Base-by-base conservation (phyloP, 148 eudicot genomes). In the Beta vulgaris region DNA sequence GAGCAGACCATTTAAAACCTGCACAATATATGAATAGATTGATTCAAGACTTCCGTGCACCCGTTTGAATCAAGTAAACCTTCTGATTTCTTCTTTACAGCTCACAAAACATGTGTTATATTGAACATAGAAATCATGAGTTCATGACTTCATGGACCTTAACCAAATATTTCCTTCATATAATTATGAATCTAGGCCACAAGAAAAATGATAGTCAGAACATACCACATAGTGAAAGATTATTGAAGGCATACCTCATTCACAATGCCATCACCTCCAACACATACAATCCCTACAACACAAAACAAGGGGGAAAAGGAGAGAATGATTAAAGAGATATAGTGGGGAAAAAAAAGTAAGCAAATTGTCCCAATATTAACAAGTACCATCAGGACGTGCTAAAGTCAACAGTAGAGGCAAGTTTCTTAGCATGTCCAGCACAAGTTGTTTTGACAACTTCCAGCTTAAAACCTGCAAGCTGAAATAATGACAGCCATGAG, bases 241-340 rank as follows among this genome's bases (percentile, higher is more conserved):
- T n/a, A n/a, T n/a, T 48, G 62, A 72, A 68, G 21, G 61, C 84
- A 80, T 66, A 91, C 99, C 97, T 95, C 99, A 74, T 95, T 95
- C 74, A 95, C 88, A 77, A 95, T 92, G 76, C 99, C 99, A 85
- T 95, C 99, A 73, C 99, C 99, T 64, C 99, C 97, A 68, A 95
- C 96, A 74, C 99, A 95, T 76, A 95, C 88, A 72, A 92, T 92
- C 49, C 99, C 97, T 90, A 84, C 34, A 53, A 79, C 69, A 53
- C 31, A 64, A 67, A 73, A 62, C 39, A 32, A n/a, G 64, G n/a
- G n/a, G n/a, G n/a, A 21, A 67, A 63, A 73, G 32, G 23, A 37
- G 18, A 44, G 40, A 44, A 6, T 53, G 23, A 32, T 19, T 35
- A n/a, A 40, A 60, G 36, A 68, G 34, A 46, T 19, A 25, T 63